Conservation (phyloP, 2,329 filamentous ascomycete species). For the Diaporthe sp. region DNA sequence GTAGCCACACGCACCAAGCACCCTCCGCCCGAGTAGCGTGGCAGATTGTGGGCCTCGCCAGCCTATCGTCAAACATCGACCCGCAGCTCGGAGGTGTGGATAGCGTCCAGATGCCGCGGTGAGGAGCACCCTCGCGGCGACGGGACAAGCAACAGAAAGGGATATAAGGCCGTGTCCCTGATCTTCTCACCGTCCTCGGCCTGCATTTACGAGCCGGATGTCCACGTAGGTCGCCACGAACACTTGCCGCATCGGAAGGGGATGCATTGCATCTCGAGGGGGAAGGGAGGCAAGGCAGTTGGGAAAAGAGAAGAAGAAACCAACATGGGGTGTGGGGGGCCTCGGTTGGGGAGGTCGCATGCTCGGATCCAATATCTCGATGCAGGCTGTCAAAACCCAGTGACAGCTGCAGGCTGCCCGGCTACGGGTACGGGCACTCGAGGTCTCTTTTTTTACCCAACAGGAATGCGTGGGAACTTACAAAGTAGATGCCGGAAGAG, state of each 20-base stretch:
- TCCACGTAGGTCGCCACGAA: constrained; percentile 9
- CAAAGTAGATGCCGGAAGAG: not conserved
- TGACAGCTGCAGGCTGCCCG: constrained; percentile 30
- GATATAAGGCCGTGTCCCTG: not conserved
- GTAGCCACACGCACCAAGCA: not conserved
- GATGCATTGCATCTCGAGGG: constrained; percentile 26
- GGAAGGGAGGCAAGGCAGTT: not conserved
- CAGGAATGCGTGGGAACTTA: constrained; percentile 2
- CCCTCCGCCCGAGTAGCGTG: not conserved
- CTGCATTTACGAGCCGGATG: constrained; percentile 30
- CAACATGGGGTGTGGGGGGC: not conserved
- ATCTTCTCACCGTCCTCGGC: not conserved
- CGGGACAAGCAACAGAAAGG: constrained; percentile 11
- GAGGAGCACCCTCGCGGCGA: not conserved
- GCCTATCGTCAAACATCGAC: not conserved
- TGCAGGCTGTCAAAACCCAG: constrained; percentile 29
- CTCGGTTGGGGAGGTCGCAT: constrained; percentile 11
- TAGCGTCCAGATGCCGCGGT: not conserved
- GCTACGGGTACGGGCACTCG: not conserved
- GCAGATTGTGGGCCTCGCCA: not conserved
- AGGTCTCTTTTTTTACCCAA: not conserved
- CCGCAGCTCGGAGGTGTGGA: not conserved
- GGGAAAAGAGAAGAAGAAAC: not conserved
- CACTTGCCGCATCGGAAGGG: constrained; percentile 8
- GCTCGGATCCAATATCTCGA: not conserved